Percentiles rank a stretch among this genome's conserved stretches.
phyloP scores from a whole-genome alignment of 768 basidiomycete genomes.

The Trametes elegans region DNA sequence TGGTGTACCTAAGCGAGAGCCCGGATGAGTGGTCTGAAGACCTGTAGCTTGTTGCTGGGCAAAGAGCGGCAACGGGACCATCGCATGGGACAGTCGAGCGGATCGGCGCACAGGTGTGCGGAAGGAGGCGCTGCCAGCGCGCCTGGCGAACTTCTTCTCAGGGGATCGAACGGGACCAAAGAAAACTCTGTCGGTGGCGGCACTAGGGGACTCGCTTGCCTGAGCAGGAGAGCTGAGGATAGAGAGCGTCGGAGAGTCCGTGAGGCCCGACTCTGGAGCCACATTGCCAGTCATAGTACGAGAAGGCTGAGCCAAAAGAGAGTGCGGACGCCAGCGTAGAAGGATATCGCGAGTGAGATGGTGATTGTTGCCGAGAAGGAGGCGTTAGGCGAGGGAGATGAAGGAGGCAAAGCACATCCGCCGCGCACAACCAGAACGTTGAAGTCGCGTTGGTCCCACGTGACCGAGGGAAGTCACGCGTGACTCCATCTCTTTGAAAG shows the following conservation, averaged over 20 bases:
- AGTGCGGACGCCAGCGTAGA: neutral
- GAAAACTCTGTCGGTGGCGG: slow-evolving; percentile 43
- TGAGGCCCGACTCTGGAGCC: slow-evolving; percentile 8
- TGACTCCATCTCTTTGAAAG: neutral
- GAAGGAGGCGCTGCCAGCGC: slow-evolving; percentile 29
- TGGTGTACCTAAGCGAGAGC: slow-evolving; percentile 23
- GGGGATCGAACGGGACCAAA: slow-evolving; percentile 54
- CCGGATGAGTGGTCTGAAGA: slow-evolving; percentile 24
- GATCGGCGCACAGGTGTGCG: slow-evolving; percentile 45
- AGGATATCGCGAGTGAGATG: slow-evolving; percentile 6
- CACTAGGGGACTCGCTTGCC: slow-evolving; percentile 30
- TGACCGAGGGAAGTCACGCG: slow-evolving; percentile 21
- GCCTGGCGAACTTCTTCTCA: slow-evolving; percentile 44
- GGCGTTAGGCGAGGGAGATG: neutral
- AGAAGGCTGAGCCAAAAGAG: neutral
- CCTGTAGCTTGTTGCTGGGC: slow-evolving; percentile 29
- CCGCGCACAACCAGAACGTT: slow-evolving; percentile 24
- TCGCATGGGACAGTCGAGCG: slow-evolving; percentile 45
- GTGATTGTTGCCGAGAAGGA: neutral
- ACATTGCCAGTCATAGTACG: slow-evolving; percentile 22
- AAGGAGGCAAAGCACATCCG: slow-evolving; percentile 8
- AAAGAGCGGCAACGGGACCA: slow-evolving; percentile 8
- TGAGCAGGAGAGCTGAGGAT: slow-evolving; percentile 10
- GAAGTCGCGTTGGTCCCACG: slow-evolving; percentile 28
- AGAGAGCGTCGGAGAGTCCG: slow-evolving; percentile 9